These are phyloP conservation scores for Cucurbita pepo DNA, from an alignment of 306 rosid genomes.

Conservation along the genomic window DNA sequence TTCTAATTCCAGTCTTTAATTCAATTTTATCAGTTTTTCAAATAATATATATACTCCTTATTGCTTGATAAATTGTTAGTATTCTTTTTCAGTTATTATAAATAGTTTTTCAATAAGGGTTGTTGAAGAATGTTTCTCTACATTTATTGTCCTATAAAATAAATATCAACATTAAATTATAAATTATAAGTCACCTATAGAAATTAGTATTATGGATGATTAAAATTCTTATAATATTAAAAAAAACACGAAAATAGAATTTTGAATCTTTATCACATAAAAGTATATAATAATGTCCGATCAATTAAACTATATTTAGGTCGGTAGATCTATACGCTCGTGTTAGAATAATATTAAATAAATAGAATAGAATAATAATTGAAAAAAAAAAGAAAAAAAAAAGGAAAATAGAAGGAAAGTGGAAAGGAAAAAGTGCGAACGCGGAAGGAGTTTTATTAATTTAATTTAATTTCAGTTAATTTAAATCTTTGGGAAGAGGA, in stretches of 20 bases:
- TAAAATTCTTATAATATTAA: too few relatives aligned
- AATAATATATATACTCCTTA: not conserved
- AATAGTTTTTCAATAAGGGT: not conserved
- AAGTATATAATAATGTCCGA: too few relatives aligned
- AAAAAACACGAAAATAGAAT: not conserved
- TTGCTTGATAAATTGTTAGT: not conserved
- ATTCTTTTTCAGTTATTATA: not conserved
- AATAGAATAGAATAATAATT: not conserved
- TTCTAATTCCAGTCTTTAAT: not conserved
- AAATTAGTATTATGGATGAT: too few relatives aligned
- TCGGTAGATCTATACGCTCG: too few relatives aligned
- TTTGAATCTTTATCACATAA: not conserved
- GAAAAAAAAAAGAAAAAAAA: too few relatives aligned
- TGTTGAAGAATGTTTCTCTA: constrained; percentile 1
- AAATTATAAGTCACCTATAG: not conserved
- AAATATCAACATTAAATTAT: not conserved
- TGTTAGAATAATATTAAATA: not conserved
- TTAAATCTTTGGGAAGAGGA: too few relatives aligned
- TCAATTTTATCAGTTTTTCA: not conserved
- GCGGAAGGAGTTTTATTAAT: not conserved
- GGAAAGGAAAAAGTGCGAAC: not conserved
- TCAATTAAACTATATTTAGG: not conserved
- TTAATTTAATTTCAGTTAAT: too few relatives aligned
- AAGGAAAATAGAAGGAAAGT: not conserved
- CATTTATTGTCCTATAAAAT: not conserved